phyloP scores from a whole-genome alignment of 768 basidiomycete genomes.

The Termitomyces eurrhizus region DNA sequence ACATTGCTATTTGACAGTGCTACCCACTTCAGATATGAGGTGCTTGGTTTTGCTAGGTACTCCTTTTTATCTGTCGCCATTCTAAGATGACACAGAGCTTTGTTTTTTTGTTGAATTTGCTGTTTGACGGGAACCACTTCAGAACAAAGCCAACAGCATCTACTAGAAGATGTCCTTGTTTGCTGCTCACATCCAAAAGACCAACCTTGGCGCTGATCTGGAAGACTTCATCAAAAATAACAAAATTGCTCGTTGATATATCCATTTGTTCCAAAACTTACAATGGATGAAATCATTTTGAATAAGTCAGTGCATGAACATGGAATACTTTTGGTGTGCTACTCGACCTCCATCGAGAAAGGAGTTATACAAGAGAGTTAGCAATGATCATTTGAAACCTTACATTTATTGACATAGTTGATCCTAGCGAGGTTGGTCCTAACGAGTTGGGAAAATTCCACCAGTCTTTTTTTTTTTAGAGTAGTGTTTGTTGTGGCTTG shows the following conservation, averaged over 20 bases:
- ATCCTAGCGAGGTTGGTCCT: no score
- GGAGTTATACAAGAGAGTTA: constrained; percentile 39
- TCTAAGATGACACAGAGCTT: constrained; percentile 37
- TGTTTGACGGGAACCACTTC: constrained; percentile 35
- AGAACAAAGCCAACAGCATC: constrained; percentile 26
- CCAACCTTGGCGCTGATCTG: constrained; percentile 41
- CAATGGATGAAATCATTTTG: constrained; percentile 28
- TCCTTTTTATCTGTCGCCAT: no score
- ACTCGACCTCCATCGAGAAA: constrained; percentile 35
- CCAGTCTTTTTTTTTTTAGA: no score
- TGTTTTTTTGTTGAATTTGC: not conserved
- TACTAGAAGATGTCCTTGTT: constrained; percentile 42
- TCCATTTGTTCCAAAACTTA: constrained; percentile 53
- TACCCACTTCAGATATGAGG: no score
- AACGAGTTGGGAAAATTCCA: constrained; percentile 35
- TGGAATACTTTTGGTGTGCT: constrained; percentile 43
- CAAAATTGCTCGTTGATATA: constrained; percentile 45
- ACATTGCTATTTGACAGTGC: no score
- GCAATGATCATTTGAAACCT: constrained; percentile 10
- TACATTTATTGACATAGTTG: not conserved
- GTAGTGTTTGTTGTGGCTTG: no score
- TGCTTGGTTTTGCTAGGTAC: no score
- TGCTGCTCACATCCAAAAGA: constrained; percentile 45
- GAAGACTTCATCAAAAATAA: constrained; percentile 24
- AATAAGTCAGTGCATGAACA: constrained; percentile 41